Percentiles rank a stretch among this genome's conserved stretches.
Evolutionary conservation across 1,284 basidiomycete genomes (phyloP).

Genomic region (Laetiporus sulphureus): DNA sequence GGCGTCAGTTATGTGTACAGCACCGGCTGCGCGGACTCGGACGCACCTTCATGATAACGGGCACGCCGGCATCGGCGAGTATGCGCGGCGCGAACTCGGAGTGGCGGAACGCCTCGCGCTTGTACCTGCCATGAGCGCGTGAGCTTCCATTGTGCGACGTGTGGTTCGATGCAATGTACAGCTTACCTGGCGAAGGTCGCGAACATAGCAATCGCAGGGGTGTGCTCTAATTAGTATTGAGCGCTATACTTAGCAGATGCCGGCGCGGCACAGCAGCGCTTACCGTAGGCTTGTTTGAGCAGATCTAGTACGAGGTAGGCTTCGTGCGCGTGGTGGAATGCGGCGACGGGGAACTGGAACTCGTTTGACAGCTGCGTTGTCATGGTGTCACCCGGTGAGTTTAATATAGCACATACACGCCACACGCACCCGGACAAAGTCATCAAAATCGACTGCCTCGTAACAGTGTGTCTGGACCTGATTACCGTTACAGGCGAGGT

Average conservation of each 20-base stretch:
- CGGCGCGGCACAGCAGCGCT: constrained; percentile 16
- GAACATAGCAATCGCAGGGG: constrained; percentile 78
- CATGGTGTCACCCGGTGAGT: background rate
- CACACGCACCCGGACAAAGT: constrained; percentile 50
- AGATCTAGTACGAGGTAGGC: constrained; percentile 82
- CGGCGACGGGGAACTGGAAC: constrained; percentile 78
- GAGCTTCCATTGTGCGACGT: background rate
- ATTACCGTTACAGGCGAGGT: background rate
- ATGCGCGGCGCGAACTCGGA: constrained; percentile 83
- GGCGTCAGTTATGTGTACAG: background rate
- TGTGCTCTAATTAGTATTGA: constrained; percentile 20
- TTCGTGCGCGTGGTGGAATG: constrained; percentile 86
- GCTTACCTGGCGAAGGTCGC: constrained; percentile 29
- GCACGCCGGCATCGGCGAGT: constrained; percentile 66
- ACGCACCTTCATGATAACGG: constrained; percentile 74
- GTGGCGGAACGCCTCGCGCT: constrained; percentile 81
- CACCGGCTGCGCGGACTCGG: background rate
- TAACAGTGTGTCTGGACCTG: constrained; percentile 76
- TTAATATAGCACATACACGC: background rate
- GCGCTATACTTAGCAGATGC: background rate
- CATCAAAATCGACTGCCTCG: constrained; percentile 34
- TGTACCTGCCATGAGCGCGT: too few species aligned
- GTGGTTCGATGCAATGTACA: background rate
- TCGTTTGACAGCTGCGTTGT: constrained; percentile 53
- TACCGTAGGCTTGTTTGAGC: constrained; percentile 62